Percentiles rank a stretch among this genome's conserved stretches.
phyloP scores from a whole-genome alignment of 2,329 filamentous ascomycete species.

The Aspergillus luchuensis region DNA sequence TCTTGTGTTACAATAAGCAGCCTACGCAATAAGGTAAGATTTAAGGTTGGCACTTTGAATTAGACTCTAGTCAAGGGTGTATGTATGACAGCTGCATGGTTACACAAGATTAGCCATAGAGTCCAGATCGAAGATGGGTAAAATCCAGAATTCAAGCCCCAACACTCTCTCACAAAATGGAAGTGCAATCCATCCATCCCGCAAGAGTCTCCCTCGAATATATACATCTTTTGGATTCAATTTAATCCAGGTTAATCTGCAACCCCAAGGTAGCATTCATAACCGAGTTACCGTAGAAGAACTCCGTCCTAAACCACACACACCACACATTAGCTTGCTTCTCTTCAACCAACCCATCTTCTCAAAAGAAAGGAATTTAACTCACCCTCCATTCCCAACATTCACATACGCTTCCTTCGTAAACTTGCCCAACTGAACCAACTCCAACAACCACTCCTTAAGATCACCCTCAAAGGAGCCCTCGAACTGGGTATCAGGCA shows the following conservation, averaged over 20 bases:
- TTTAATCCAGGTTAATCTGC: constrained; percentile 21
- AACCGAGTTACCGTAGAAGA: constrained; percentile 25
- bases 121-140: neutral
- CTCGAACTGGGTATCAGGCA: constrained; percentile 42
- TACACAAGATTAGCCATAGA: no score
- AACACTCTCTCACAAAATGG: no score
- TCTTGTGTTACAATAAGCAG: no score
- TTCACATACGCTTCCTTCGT: constrained; percentile 44
- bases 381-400: constrained; percentile 46
- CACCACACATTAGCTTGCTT: neutral
- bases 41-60: no score
- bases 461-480: constrained; percentile 44
- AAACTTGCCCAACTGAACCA: constrained; percentile 43
- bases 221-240: no score
- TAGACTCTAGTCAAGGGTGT: no score
- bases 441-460: constrained; percentile 46
- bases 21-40: no score
- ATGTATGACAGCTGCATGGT: no score
- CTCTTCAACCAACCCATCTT: neutral
- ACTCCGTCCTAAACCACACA: constrained; percentile 19
- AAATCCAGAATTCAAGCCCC: neutral
- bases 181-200: neutral
- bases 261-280: constrained; percentile 23
- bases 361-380: neutral
- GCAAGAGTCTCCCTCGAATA: neutral